These are phyloP conservation scores for Epichloe baconii DNA, from an alignment of 2,329 filamentous ascomycete species.

Conservation along the genomic window DNA sequence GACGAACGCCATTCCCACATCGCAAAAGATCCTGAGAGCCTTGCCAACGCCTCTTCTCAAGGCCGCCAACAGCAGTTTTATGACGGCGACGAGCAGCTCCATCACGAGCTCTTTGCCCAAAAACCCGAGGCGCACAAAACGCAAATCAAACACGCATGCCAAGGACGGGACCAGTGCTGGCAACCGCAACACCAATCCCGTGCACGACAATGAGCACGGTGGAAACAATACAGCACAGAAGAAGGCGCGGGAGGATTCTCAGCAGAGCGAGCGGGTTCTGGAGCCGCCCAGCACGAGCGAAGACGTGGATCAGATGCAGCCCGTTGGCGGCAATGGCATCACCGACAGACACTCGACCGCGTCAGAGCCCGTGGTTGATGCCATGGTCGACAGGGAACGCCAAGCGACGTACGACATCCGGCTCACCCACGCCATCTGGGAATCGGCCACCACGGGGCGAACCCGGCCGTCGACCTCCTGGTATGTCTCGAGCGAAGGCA, in stretches of 20 bases:
- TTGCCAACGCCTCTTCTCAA: constrained; percentile 84
- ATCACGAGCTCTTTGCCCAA: constrained; percentile 68
- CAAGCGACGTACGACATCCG: constrained; percentile 68
- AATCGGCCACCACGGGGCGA: constrained; percentile 77
- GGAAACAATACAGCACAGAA: constrained; percentile 13
- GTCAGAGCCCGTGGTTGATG: constrained; percentile 43
- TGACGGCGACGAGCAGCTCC: constrained; percentile 79
- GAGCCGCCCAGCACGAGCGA: constrained; percentile 25
- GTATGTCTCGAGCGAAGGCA: constrained; percentile 86
- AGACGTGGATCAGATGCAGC: constrained; percentile 35
- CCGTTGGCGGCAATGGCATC: constrained; percentile 9
- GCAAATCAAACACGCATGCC: constrained; percentile 34
- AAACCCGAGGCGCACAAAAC: constrained; percentile 45
- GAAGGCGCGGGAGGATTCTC: constrained; percentile 13
- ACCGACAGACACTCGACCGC: constrained; percentile 18
- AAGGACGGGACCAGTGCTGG: constrained; percentile 23
- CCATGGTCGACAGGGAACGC: constrained; percentile 56
- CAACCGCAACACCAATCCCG: constrained; percentile 23
- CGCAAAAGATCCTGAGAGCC: constrained; percentile 79
- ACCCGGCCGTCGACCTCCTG: constrained; percentile 84
- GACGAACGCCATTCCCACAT: constrained; percentile 76
- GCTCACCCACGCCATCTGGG: constrained; percentile 89
- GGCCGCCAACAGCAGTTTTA: constrained; percentile 90
- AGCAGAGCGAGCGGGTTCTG: constrained; percentile 10
- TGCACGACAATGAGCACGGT: constrained; percentile 38